Evolutionary conservation across 345 rosid species (phyloP), one percentile per base, ranked within the genome.

Genomic region (Aquilaria sinensis): DNA sequence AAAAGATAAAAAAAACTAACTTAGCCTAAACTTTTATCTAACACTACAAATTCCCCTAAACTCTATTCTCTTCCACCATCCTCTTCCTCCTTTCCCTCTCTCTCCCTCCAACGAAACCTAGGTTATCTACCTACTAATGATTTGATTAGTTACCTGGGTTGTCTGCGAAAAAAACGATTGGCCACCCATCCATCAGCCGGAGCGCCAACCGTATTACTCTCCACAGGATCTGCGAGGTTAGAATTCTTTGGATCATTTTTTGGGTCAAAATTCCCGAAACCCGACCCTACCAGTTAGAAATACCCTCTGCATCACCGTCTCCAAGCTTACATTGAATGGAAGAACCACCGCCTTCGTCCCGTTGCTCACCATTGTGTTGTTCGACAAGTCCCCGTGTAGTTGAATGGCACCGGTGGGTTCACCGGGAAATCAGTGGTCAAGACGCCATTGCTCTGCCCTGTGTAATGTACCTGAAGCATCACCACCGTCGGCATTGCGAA

Each of bases 341-440:
- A 77, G 61, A 51, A 77, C 72, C 37, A 70, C 67, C 9, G 63
- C 2, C 0, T 53, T 31, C 1, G 77, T 77, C 3, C 68, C 80
- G 14, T 77, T 73, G 31, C 69, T 66, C 10, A 77, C 77, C 33
- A 66, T 77, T 0, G 75, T 73, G 48, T 77, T 77, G 48, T 77
- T 77, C 10, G 77, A 75, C 6, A 70, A 56, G 6, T 60, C 4
- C 77, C 80, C 0, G 80, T 70, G 48, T 73, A 77, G 47, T 77
- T 77, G 53, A 77, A 77, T 5, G 72, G 72, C 0, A 34, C 31
- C 9, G 59, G 31, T 1, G 75, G 80, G n/a, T 69, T 53, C 23
- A 51, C 48, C 0, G 80, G 80, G 29, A 86, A 83, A 52, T 81
- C 83, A 0, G 79, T 71, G 10, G 77, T 75, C 66, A 71, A 78